phyloP scores from a whole-genome alignment of 2,329 filamentous ascomycete species.

The Aurifilum marmelostoma region DNA sequence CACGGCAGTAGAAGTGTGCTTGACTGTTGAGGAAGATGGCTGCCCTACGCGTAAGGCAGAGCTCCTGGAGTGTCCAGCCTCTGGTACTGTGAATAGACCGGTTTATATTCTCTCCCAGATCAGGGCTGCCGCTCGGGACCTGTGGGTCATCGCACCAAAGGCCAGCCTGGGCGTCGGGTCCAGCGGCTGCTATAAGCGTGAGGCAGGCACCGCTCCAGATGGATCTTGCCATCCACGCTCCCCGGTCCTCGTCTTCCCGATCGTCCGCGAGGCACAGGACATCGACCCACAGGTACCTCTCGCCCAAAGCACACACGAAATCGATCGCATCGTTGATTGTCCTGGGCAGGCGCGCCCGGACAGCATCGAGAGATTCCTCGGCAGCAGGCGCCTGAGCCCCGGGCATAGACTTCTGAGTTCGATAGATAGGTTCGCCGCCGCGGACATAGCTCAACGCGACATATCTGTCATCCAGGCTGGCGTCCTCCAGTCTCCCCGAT shows the following conservation, averaged over 20 bases:
- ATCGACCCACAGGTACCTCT: constrained; percentile 14
- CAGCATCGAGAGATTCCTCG: neutral
- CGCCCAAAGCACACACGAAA: constrained; percentile 2
- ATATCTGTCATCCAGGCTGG: constrained; percentile 5
- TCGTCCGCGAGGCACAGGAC: constrained; percentile 13
- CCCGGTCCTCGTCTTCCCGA: neutral
- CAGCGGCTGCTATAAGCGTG: constrained; percentile 8
- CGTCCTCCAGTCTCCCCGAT: neutral
- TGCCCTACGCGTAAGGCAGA: neutral
- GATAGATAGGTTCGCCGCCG: neutral
- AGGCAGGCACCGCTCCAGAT: constrained; percentile 1
- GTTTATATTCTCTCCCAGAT: no score
- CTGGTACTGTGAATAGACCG: neutral
- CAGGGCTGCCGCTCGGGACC: neutral
- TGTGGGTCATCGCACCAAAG: neutral
- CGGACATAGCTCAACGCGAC: constrained; percentile 13
- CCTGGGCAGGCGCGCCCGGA: constrained; percentile 3
- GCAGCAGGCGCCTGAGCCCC: constrained; percentile 1
- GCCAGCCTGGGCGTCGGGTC: constrained; percentile 3
- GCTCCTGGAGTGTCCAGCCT: constrained; percentile 10
- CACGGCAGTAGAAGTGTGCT: constrained; percentile 7
- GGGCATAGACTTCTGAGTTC: no score
- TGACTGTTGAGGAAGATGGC: constrained; percentile 1
- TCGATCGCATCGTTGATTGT: constrained; percentile 12
- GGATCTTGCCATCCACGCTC: neutral